Conservation (phyloP, 2,329 filamentous ascomycete species). For the Ascochyta clinopodiicola region DNA sequence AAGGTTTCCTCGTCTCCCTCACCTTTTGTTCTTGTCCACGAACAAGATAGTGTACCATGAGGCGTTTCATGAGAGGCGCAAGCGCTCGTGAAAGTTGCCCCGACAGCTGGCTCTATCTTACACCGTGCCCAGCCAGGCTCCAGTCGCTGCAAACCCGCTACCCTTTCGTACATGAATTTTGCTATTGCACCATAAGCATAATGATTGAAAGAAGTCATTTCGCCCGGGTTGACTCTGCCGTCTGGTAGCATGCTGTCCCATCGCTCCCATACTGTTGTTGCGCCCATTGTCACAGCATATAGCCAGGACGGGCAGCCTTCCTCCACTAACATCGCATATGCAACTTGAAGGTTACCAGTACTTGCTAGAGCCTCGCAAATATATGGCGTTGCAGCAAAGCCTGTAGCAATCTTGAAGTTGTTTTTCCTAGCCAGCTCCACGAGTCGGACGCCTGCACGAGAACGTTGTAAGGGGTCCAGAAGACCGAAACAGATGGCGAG, state of each 20-base stretch:
- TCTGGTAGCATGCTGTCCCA: slow-evolving; percentile 58
- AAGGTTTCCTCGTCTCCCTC: no score
- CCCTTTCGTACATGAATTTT: slow-evolving; percentile 47
- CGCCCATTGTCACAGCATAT: slow-evolving; percentile 55
- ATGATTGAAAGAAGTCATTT: slow-evolving; percentile 51
- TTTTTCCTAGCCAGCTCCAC: background rate
- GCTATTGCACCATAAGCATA: slow-evolving; percentile 51
- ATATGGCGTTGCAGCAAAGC: slow-evolving; percentile 21
- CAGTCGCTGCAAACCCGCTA: background rate
- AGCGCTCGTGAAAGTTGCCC: background rate
- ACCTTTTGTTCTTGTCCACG: no score
- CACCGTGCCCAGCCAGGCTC: background rate
- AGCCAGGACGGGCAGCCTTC: slow-evolving; percentile 55
- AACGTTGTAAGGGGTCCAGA: background rate
- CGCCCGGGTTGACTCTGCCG: slow-evolving; percentile 53
- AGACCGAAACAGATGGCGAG: background rate
- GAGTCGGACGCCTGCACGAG: background rate
- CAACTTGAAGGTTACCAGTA: slow-evolving; percentile 17
- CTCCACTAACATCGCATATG: slow-evolving; percentile 45
- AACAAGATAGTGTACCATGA: background rate
- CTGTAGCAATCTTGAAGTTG: slow-evolving; percentile 18
- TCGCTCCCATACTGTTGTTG: slow-evolving; percentile 59
- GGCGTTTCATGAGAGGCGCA: background rate
- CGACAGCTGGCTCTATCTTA: background rate
- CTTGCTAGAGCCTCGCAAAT: slow-evolving; percentile 8